A percentile compares a stretch with the other conserved stretches of the same genome.
phyloP scores from a whole-genome alignment of 139 green algal genomes.

The Asterochloris sp. region DNA sequence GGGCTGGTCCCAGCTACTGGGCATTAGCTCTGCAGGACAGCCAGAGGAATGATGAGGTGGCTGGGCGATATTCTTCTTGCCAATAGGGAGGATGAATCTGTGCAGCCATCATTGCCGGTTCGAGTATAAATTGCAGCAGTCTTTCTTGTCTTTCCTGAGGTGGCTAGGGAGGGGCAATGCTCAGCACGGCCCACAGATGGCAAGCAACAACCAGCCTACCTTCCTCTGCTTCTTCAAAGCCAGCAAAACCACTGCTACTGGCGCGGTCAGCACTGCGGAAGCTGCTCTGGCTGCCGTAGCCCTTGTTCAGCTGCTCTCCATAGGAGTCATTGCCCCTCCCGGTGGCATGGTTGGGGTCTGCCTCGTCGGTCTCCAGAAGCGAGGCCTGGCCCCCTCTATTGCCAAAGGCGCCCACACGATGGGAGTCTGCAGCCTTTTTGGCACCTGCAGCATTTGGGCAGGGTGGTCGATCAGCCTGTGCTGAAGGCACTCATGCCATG shows the following conservation, averaged over 20 bases:
- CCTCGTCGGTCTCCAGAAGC: conserved; percentile 17
- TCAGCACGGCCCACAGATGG: not conserved
- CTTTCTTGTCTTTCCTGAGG: too few species aligned
- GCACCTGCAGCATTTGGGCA: not conserved
- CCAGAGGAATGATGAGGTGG: too few species aligned
- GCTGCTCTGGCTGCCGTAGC: conserved; percentile 7
- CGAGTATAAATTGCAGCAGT: too few species aligned
- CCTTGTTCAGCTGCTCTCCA: not conserved
- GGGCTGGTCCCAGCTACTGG: too few species aligned
- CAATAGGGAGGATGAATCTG: too few species aligned
- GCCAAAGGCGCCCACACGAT: not conserved
- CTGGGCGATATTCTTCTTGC: too few species aligned
- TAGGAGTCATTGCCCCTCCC: not conserved
- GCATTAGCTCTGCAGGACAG: too few species aligned
- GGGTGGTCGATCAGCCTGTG: too few species aligned
- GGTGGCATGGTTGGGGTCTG: not conserved
- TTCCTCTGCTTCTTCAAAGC: conserved; percentile 18
- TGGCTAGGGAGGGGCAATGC: too few species aligned
- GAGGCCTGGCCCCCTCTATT: not conserved
- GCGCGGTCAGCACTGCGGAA: not conserved
- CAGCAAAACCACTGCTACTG: conserved; percentile 17
- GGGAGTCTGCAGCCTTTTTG: conserved; percentile 18
- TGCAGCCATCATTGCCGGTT: too few species aligned
- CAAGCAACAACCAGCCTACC: not conserved
- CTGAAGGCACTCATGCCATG: too few species aligned